Evolutionary conservation across 108 stramenopile species (phyloP).

Genomic region (Cyclotella sp.): DNA sequence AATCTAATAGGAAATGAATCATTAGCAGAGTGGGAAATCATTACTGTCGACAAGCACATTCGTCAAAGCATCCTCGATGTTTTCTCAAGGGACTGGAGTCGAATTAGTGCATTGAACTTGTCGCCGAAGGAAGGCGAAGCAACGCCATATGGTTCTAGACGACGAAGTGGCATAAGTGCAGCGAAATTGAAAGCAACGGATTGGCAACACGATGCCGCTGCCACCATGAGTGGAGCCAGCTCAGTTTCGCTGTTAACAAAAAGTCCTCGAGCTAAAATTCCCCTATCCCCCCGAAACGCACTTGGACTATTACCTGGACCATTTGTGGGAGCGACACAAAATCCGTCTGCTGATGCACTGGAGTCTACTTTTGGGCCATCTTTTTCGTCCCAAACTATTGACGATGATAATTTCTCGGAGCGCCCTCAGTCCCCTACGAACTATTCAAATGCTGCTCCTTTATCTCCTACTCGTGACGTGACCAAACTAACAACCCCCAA

Average conservation of each 20-base stretch:
- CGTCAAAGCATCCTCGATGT: slow-evolving; percentile 73
- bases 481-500: slow-evolving; percentile 28
- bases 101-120: slow-evolving; percentile 46
- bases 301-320: background rate
- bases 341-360: slow-evolving; percentile 53
- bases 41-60: slow-evolving; percentile 75
- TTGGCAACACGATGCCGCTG: background rate
- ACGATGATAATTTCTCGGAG: slow-evolving; percentile 26
- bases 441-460: slow-evolving; percentile 22
- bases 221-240: slow-evolving; percentile 14
- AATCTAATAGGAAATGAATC: slow-evolving; percentile 51
- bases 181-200: slow-evolving; percentile 38
- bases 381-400: slow-evolving; percentile 53
- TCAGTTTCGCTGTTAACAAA: slow-evolving; percentile 22
- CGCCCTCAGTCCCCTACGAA: slow-evolving; percentile 29
- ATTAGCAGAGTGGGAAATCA: slow-evolving; percentile 84
- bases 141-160: slow-evolving; percentile 16
- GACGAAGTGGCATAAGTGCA: slow-evolving; percentile 34
- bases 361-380: slow-evolving; percentile 62
- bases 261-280: slow-evolving; percentile 46
- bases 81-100: slow-evolving; percentile 77
- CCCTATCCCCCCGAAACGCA: slow-evolving; percentile 35
- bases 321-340: background rate
- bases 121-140: slow-evolving; percentile 40
- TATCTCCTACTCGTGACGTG: slow-evolving; percentile 34